Evolutionary conservation across 495 filamentous ascomycete species (phyloP).

Genomic region (Podospora australis): DNA sequence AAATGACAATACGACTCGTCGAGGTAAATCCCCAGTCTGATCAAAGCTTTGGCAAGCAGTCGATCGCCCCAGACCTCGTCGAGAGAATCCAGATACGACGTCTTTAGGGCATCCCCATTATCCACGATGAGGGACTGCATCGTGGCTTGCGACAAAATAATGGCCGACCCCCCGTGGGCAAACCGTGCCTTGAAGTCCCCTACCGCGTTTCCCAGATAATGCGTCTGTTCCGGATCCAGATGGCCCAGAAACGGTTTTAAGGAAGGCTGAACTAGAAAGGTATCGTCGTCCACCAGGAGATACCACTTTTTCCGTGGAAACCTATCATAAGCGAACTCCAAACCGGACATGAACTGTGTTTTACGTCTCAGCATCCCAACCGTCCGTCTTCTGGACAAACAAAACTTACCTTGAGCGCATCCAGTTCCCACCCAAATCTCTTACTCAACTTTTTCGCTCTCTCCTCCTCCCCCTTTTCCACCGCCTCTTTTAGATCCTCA

Average conservation of each 20-base stretch:
- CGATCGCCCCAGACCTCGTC: slow-evolving; percentile 38
- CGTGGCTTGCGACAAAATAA: slow-evolving; percentile 38
- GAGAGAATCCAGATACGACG: slow-evolving; percentile 31
- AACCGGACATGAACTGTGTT: slow-evolving; percentile 35
- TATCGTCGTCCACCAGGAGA: slow-evolving; percentile 43
- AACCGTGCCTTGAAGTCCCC: slow-evolving; percentile 42
- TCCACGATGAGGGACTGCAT: slow-evolving; percentile 29
- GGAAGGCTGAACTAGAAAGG: slow-evolving; percentile 38
- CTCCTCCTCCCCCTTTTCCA: slow-evolving; percentile 30
- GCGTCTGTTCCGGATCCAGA: slow-evolving; percentile 31
- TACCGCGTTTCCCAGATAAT: slow-evolving; percentile 46
- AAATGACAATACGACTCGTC: slow-evolving; percentile 38
- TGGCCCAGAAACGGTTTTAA: slow-evolving; percentile 32
- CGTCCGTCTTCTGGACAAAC: neutral
- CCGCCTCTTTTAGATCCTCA: slow-evolving; percentile 24
- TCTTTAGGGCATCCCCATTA: slow-evolving; percentile 24
- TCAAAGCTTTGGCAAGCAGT: slow-evolving; percentile 34
- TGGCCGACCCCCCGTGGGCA: slow-evolving; percentile 42
- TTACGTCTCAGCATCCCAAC: too few relatives aligned
- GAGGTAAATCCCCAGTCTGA: slow-evolving; percentile 35
- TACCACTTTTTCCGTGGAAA: slow-evolving; percentile 45
- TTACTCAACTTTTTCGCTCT: slow-evolving; percentile 27
- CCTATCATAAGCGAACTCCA: slow-evolving; percentile 35
- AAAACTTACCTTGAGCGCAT: slow-evolving; percentile 39
- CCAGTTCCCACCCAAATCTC: slow-evolving; percentile 41